A percentile compares a stretch with the other conserved stretches of the same genome.
Evolutionary conservation across 805 yeast genomes (phyloP).

Genomic region (Wickerhamiella occidentalis): DNA sequence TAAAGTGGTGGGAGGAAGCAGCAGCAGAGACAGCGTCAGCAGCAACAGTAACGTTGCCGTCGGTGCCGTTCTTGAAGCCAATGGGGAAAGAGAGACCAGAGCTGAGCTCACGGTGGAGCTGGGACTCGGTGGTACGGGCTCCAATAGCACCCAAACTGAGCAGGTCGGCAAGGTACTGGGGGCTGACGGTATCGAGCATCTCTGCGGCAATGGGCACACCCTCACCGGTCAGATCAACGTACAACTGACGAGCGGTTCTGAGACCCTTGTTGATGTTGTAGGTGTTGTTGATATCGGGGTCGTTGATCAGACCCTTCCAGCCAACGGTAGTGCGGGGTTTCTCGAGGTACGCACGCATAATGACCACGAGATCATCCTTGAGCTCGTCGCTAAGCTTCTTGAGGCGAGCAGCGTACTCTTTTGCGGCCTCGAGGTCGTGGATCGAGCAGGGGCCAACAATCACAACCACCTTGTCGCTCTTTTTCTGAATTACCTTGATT

Average conservation of each 20-base stretch:
- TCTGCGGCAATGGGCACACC: slow-evolving; percentile 92
- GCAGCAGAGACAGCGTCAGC: slow-evolving; percentile 92
- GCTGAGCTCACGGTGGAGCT: slow-evolving; percentile 92
- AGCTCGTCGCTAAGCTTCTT: slow-evolving; percentile 57
- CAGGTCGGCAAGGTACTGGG: slow-evolving; percentile 86
- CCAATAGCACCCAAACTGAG: slow-evolving; percentile 96
- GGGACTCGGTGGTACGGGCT: slow-evolving; percentile 98
- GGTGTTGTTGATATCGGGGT: slow-evolving; percentile 85
- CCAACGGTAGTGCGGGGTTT: slow-evolving; percentile 99
- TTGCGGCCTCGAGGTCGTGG: slow-evolving; percentile 81
- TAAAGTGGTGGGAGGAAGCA: slow-evolving; percentile 81
- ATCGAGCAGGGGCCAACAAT: slow-evolving; percentile 96
- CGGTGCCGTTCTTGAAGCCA: slow-evolving; percentile 98
- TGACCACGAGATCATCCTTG: slow-evolving; percentile 61
- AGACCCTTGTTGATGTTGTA: slow-evolving; percentile 93
- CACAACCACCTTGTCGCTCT: slow-evolving; percentile 73
- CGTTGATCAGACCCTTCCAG: slow-evolving; percentile 97
- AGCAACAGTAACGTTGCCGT: slow-evolving; percentile 86
- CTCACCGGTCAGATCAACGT: slow-evolving; percentile 61
- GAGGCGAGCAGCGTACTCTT: slow-evolving; percentile 70
- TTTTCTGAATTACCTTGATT: slow-evolving; percentile 55
- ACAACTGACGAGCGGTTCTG: slow-evolving; percentile 73
- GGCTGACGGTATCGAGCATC: slow-evolving; percentile 96
- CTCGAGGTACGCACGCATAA: slow-evolving; percentile 96
- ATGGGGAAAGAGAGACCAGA: slow-evolving; percentile 98